These are phyloP conservation scores for Spongispora temasekensis DNA, from an alignment of 1,284 basidiomycete species.

Conservation along the genomic window DNA sequence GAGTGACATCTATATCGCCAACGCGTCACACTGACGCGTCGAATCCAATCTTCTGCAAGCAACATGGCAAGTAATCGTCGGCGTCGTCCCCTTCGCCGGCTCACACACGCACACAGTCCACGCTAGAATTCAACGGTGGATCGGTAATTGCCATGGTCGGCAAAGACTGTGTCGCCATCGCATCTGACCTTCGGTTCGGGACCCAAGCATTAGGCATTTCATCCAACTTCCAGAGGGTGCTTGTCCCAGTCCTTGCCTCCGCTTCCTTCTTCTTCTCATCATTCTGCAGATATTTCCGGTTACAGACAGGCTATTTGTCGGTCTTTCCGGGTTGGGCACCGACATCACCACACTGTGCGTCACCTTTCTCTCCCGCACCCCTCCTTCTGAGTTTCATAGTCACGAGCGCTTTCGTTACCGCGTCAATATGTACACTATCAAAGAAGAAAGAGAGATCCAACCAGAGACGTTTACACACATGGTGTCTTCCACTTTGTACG, in stretches of 20 bases:
- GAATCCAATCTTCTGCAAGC: slow-evolving; percentile 9
- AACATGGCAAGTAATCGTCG: slow-evolving; percentile 29
- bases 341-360: slow-evolving; percentile 90
- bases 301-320: slow-evolving; percentile 91
- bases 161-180: slow-evolving; percentile 99
- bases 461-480: slow-evolving; percentile 97
- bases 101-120: slow-evolving; percentile 55
- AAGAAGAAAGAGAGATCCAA: slow-evolving; percentile 97
- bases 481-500: slow-evolving; percentile 96
- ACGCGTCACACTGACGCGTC: slow-evolving; percentile 33
- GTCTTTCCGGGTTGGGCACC: slow-evolving; percentile 90
- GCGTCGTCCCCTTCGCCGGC: not conserved
- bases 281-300: slow-evolving; percentile 83
- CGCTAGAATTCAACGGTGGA: slow-evolving; percentile 91
- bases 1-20: slow-evolving; percentile 5
- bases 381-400: slow-evolving; percentile 42
- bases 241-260: slow-evolving; percentile 13
- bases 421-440: slow-evolving; percentile 99
- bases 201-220: slow-evolving; percentile 89
- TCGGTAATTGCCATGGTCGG: slow-evolving; percentile 99
- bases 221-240: slow-evolving; percentile 92
- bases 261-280: slow-evolving; percentile 9
- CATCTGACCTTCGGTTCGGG: slow-evolving; percentile 92
- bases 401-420: slow-evolving; percentile 90
- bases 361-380: slow-evolving; percentile 1